Percentiles rank a stretch among this genome's conserved stretches.
Conservation (phyloP, 257 asterid genomes). For the Apocynum venetum region DNA sequence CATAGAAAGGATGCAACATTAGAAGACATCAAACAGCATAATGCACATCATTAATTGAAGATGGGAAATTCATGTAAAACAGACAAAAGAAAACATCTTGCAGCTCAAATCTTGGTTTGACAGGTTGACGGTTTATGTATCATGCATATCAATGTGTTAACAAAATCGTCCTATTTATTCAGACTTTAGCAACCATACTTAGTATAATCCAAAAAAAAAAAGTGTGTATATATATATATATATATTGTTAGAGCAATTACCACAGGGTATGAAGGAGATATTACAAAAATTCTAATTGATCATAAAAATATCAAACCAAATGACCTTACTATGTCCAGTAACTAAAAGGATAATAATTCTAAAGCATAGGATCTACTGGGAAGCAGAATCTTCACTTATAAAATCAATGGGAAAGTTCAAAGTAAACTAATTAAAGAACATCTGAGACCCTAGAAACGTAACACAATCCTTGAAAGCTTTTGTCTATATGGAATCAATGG, state of each 20-base stretch:
- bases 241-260: neutral
- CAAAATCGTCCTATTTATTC: neutral
- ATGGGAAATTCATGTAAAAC: neutral
- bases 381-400: neutral
- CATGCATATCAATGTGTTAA: neutral
- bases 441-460: neutral
- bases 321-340: neutral
- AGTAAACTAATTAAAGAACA: neutral
- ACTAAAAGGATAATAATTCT: neutral
- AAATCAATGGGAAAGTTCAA: neutral
- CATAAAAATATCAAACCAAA: neutral
- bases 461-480: neutral
- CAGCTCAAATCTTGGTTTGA: conserved; percentile 8
- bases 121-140: neutral
- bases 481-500: neutral
- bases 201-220: neutral
- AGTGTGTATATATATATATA: neutral
- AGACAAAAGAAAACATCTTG: neutral
- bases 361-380: neutral
- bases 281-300: neutral
- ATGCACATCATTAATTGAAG: neutral
- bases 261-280: neutral
- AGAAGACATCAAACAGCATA: neutral
- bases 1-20: neutral
- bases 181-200: neutral